Evolutionary conservation across 148 eudicot genomes (phyloP), one percentile per base, ranked within the genome.

Genomic region (Vaccinium vitisidaea): DNA sequence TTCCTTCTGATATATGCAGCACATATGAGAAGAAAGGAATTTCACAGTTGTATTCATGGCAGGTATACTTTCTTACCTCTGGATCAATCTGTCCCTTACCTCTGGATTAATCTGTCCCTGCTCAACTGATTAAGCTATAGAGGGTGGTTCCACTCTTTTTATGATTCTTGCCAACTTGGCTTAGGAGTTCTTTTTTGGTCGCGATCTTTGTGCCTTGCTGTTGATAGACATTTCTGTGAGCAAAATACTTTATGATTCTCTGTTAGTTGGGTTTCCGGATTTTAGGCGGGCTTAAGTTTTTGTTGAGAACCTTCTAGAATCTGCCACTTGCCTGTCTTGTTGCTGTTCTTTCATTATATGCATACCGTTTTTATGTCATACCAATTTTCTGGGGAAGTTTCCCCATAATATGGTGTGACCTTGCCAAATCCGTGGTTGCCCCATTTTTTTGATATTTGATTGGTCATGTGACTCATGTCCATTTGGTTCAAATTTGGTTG

Each of bases 1-100:
- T 95, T 75, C 99, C 98, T 53, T 77, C 88, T 85, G 90, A 91
- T 80, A 83, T 97, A 52, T 97, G 98, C 87, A 88, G 84, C 88
- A 90, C 89, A 23, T 97, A 95, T 82, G 90, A 87, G 86, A 90
- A 88, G 85, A 91, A 86, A 85, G 99, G 99, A 84, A 94, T 97
- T 69, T 87, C 90, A 39, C 93, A 92, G 86, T 88, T 97, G 87
- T 97, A 97, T 69, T 88, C 90, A 49, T 97, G 99, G 99, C 99
- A 95, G 99, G 99, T 97, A 90, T 23, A 0, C 65, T 63, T 83
- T 84, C 58, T 23, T 49, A 27, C 56, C 30, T 82, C 74, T 58
- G 73, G 49, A 80, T 75, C 27, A 70, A 79, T 58, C 53, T 48
- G 58, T 32, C 5, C 5, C 36, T 32, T 49, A 27, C 56, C 30